These are phyloP conservation scores for Cyathus striatus DNA, from an alignment of 768 basidiomycete species.

Conservation along the genomic window DNA sequence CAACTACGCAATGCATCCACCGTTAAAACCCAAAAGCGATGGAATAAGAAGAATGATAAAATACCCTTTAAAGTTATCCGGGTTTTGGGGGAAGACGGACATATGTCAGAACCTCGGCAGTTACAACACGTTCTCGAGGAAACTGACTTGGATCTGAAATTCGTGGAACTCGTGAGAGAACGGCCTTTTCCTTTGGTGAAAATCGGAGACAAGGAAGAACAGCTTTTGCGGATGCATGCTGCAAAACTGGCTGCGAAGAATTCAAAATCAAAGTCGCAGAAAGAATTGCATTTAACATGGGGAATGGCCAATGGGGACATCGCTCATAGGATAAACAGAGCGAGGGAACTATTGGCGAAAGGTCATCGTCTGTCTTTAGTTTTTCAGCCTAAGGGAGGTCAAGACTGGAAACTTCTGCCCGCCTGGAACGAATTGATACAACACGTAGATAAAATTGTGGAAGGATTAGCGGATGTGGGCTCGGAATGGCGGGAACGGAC, in stretches of 20 bases:
- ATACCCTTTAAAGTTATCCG: slow-evolving; percentile 11
- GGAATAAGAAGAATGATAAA: slow-evolving; percentile 12
- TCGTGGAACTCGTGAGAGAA: slow-evolving; percentile 51
- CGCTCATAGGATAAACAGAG: slow-evolving; percentile 60
- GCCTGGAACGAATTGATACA: slow-evolving; percentile 31
- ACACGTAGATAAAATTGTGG: slow-evolving; percentile 38
- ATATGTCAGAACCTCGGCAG: neutral
- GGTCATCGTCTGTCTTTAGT: slow-evolving; percentile 54
- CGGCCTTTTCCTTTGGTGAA: slow-evolving; percentile 56
- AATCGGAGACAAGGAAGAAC: slow-evolving; percentile 41
- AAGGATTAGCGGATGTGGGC: slow-evolving; percentile 40
- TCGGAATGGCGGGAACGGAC: slow-evolving; percentile 48
- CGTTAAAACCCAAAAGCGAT: no score
- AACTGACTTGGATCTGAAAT: slow-evolving; percentile 33
- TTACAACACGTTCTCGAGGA: slow-evolving; percentile 40
- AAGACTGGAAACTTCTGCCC: slow-evolving; percentile 31
- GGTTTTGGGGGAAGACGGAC: slow-evolving; percentile 5
- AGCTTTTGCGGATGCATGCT: slow-evolving; percentile 30
- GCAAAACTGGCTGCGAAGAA: slow-evolving; percentile 30
- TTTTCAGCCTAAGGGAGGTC: slow-evolving; percentile 46
- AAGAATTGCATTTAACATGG: slow-evolving; percentile 77
- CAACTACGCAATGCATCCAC: no score
- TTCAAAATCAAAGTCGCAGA: slow-evolving; percentile 27
- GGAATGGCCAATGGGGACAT: slow-evolving; percentile 52
- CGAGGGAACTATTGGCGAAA: slow-evolving; percentile 50